Percentiles rank a stretch among this genome's conserved stretches.
phyloP scores from a whole-genome alignment of 1,139 yeast genomes.

The Eremothecium gossypii region DNA sequence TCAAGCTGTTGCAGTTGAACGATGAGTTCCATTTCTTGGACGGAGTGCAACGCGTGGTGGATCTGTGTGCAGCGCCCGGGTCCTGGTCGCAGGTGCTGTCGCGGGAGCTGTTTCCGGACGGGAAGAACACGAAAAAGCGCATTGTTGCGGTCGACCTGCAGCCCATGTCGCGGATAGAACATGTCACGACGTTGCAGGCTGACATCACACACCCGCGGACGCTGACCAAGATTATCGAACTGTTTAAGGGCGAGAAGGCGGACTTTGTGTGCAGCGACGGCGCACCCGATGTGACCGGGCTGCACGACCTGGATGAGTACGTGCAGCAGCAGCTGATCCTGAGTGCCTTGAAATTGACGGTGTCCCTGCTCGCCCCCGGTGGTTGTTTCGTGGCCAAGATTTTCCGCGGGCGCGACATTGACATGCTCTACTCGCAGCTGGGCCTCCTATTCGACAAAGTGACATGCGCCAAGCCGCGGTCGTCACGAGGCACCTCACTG shows the following conservation, averaged over 20 bases:
- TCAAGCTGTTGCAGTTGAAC: conserved; percentile 78
- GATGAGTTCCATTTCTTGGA: conserved; percentile 75
- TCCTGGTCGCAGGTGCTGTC: conserved; percentile 98
- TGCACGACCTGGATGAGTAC: conserved; percentile 93
- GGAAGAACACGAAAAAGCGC: conserved; percentile 38
- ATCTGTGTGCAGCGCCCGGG: conserved; percentile 97
- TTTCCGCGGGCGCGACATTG: conserved; percentile 92
- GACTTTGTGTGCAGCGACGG: conserved; percentile 97
- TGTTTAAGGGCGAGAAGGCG: conserved; percentile 86
- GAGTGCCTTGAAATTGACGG: conserved; percentile 84
- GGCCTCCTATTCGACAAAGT: conserved; percentile 78
- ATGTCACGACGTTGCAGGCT: conserved; percentile 85
- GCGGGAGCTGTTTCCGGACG: conserved; percentile 45
- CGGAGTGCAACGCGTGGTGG: conserved; percentile 76
- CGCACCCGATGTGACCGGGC: conserved; percentile 96
- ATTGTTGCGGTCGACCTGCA: conserved; percentile 93
- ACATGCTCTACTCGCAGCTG: conserved; percentile 78
- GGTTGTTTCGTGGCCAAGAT: conserved; percentile 94
- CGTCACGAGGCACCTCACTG: conserved; percentile 86
- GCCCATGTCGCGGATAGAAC: conserved; percentile 91
- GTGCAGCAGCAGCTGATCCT: conserved; percentile 89
- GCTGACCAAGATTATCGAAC: conserved; percentile 57
- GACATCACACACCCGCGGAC: conserved; percentile 96
- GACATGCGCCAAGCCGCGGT: conserved; percentile 90
- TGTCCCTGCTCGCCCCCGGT: conserved; percentile 77